These are phyloP conservation scores for Yamadazyma phyllophila DNA, from an alignment of 805 yeast genomes.

Conservation along the genomic window DNA sequence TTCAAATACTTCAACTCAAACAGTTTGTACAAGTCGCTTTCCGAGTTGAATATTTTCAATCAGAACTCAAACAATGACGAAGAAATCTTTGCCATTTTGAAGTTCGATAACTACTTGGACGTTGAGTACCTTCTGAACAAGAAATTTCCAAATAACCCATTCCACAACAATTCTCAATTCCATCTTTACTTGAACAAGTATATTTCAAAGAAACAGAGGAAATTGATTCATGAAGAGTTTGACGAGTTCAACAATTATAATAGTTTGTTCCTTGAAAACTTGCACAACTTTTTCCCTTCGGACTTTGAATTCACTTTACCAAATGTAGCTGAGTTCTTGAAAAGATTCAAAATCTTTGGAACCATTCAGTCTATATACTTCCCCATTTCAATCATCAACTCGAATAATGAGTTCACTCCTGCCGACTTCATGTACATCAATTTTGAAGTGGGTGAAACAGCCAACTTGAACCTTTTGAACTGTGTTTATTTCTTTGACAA, in stretches of 20 bases:
- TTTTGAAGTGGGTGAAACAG: conserved; percentile 23
- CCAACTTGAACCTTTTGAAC: conserved; percentile 47
- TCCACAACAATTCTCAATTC: conserved; percentile 11
- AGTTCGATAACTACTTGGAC: conserved; percentile 33
- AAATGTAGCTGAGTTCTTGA: conserved; percentile 23
- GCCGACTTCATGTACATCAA: conserved; percentile 54
- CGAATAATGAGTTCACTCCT: background rate
- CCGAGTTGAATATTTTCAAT: conserved; percentile 22
- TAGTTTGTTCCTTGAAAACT: conserved; percentile 39
- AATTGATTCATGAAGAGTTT: conserved; percentile 16
- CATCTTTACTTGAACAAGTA: conserved; percentile 59
- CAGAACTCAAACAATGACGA: conserved; percentile 10
- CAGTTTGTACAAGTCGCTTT: conserved; percentile 18
- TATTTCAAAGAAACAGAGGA: conserved; percentile 62
- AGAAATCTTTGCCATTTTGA: conserved; percentile 28
- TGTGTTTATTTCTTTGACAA: conserved; percentile 51
- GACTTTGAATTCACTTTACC: conserved; percentile 37
- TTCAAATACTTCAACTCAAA: conserved; percentile 19
- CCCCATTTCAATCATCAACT: conserved; percentile 33
- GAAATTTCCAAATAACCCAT: conserved; percentile 18
- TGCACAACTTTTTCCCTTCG: conserved; percentile 51
- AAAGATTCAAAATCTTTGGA: conserved; percentile 41
- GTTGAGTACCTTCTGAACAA: conserved; percentile 24
- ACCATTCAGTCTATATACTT: conserved; percentile 50
- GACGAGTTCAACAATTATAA: conserved; percentile 20